Base-by-base conservation (phyloP, 2,329 filamentous ascomycete genomes). In the Claviceps fusiformis region DNA sequence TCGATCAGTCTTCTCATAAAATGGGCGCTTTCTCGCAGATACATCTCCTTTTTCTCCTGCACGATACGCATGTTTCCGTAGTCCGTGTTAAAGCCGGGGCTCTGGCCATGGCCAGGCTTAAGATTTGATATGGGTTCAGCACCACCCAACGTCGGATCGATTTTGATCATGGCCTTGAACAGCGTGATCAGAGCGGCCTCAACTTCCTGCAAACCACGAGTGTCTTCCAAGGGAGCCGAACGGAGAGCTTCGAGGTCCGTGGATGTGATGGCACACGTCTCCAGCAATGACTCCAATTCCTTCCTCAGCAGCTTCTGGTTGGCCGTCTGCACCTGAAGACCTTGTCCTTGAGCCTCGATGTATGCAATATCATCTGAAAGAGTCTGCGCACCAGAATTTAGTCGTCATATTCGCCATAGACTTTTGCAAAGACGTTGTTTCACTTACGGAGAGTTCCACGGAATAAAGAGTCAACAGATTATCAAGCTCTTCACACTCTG, bases 281-380 rank as follows among this genome's bases (percentile, higher is more conserved):
- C 85, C 29, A 98, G 78, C n/a, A 97, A 75, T 39, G 85, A 87
- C 67, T 95, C 84, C 1, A 98, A 78, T 68, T 98, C 93, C 59
- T 85, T 88, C 68, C 92, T 89, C 50, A 98, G 78, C 33, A 95
- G 79, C 68, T 95, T 95, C 68, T 98, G 93, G 63, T 98, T 98
- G 45, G 93, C 89, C 24, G 92, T 92, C 70, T 97, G 93, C 7
- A 98, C 92, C 65, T 98, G 93, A 50, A 98, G 75, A 74, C 93
- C 93, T 71, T 98, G 92, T 7, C 89, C 91, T 70, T 98, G 93
- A 2, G 93, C 90, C 72, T 98, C 93, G 60, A 98, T 97, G 67
- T 95, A 97, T 3, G 90, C 85, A 62, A 98, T 95, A 63, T 98
- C 93, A 52, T 97, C 92, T 55, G 91, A 90, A 35, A 98, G 77